These are phyloP conservation scores for Phlebopus sp. DNA, from an alignment of 1,284 basidiomycete species.

Conservation along the genomic window DNA sequence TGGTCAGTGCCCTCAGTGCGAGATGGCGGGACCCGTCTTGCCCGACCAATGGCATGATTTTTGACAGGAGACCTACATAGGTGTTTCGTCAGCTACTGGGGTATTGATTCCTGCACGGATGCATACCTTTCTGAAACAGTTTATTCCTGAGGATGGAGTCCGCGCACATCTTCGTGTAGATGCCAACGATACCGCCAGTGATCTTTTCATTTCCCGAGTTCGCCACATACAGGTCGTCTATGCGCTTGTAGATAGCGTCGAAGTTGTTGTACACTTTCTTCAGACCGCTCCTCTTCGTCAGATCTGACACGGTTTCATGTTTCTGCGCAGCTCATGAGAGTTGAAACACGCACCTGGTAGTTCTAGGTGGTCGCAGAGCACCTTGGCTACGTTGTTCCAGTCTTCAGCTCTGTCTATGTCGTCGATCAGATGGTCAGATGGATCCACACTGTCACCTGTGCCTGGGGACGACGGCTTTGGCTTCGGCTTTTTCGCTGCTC, in stretches of 20 bases:
- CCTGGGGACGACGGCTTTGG: conserved; percentile 7
- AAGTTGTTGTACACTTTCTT: conserved; percentile 61
- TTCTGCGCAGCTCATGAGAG: too few species aligned
- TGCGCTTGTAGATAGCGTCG: conserved; percentile 44
- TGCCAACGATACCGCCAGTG: conserved; percentile 53
- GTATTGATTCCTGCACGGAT: neutral
- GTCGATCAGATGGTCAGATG: conserved; percentile 25
- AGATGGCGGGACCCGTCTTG: conserved; percentile 45
- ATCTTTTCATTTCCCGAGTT: conserved; percentile 41
- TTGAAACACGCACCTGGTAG: conserved; percentile 45
- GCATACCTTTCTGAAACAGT: conserved; percentile 51
- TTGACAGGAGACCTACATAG: conserved; percentile 53
- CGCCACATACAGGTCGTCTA: conserved; percentile 44
- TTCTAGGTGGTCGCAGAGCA: conserved; percentile 48
- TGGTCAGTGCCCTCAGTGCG: conserved; percentile 52
- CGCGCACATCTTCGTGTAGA: conserved; percentile 61
- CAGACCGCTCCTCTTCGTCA: conserved; percentile 52
- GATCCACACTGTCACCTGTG: neutral
- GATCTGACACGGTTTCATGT: conserved; percentile 38
- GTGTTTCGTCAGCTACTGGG: neutral
- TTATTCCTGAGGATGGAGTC: conserved; percentile 58
- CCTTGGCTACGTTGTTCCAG: conserved; percentile 47
- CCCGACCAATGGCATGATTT: conserved; percentile 52
- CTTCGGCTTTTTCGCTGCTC: conserved; percentile 22
- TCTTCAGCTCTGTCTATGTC: conserved; percentile 48